These are phyloP conservation scores for Mycosphaerella arachidis DNA, from an alignment of 2,329 filamentous ascomycete genomes.

Conservation along the genomic window DNA sequence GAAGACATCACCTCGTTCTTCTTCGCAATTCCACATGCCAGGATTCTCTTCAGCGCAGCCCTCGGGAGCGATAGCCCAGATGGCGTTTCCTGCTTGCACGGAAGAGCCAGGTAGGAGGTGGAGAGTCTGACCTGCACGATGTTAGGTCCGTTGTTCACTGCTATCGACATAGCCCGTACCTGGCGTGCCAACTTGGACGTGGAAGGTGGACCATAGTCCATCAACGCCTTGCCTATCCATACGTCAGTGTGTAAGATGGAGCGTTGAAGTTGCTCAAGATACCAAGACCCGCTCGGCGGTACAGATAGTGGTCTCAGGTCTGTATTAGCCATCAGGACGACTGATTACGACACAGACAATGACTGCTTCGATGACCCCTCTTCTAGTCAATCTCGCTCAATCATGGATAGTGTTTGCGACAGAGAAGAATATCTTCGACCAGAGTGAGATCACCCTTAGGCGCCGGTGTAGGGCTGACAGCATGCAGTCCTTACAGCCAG, in stretches of 20 bases:
- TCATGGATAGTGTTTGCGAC: not conserved
- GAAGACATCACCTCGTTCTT: slow-evolving; percentile 30
- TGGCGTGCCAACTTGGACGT: slow-evolving; percentile 38
- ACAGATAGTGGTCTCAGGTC: not conserved
- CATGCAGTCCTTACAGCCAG: not conserved
- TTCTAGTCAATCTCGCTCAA: not conserved
- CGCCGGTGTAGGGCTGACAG: not conserved
- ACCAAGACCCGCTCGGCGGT: slow-evolving; percentile 2
- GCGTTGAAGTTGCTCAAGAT: not conserved
- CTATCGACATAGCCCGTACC: slow-evolving; percentile 24
- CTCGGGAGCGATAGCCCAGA: slow-evolving; percentile 25
- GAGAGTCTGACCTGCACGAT: slow-evolving; percentile 8
- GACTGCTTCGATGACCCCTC: not conserved
- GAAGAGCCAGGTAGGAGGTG: slow-evolving; percentile 26
- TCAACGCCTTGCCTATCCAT: slow-evolving; percentile 36
- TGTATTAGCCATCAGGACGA: not conserved
- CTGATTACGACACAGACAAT: not conserved
- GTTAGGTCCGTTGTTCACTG: not conserved
- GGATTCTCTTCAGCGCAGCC: slow-evolving; percentile 25
- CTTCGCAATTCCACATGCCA: slow-evolving; percentile 17
- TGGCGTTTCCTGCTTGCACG: slow-evolving; percentile 17
- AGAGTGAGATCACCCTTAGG: not conserved
- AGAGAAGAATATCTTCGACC: not conserved
- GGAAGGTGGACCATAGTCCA: slow-evolving; percentile 41
- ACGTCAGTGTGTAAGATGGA: not conserved